Evolutionary conservation across 805 yeast genomes (phyloP).

Genomic region (Blastobotrys peoriensis): DNA sequence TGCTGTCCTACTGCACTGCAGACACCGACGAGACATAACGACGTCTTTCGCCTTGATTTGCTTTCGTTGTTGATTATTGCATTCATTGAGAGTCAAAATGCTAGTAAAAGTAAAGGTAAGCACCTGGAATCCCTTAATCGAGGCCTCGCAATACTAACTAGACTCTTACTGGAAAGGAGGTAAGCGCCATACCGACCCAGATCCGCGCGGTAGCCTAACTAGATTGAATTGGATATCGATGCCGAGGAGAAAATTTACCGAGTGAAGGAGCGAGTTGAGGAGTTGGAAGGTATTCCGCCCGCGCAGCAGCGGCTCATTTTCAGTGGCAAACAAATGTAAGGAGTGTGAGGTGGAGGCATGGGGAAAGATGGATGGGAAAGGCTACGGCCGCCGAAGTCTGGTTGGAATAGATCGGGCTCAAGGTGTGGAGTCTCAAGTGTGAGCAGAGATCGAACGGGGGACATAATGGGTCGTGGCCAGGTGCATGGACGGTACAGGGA

Average conservation of each 20-base stretch:
- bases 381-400: neutral
- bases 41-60: no score
- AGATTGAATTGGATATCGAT: slow-evolving; percentile 70
- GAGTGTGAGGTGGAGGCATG: slow-evolving; percentile 20
- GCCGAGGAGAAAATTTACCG: slow-evolving; percentile 60
- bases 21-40: no score
- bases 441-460: no score
- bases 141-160: slow-evolving; percentile 17
- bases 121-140: neutral
- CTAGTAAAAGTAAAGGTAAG: slow-evolving; percentile 60
- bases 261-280: slow-evolving; percentile 88
- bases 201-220: no score
- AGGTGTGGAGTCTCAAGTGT: neutral
- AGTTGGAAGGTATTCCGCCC: slow-evolving; percentile 96
- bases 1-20: no score
- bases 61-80: no score
- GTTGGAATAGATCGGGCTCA: no score
- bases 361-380: neutral
- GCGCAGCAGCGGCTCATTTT: slow-evolving; percentile 87
- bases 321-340: slow-evolving; percentile 84
- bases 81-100: no score
- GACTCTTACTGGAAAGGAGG: slow-evolving; percentile 78
- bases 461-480: no score
- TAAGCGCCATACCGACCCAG: no score
- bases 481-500: no score